Evolutionary conservation across 768 basidiomycete genomes (phyloP).

Genomic region (Mycena maculata): DNA sequence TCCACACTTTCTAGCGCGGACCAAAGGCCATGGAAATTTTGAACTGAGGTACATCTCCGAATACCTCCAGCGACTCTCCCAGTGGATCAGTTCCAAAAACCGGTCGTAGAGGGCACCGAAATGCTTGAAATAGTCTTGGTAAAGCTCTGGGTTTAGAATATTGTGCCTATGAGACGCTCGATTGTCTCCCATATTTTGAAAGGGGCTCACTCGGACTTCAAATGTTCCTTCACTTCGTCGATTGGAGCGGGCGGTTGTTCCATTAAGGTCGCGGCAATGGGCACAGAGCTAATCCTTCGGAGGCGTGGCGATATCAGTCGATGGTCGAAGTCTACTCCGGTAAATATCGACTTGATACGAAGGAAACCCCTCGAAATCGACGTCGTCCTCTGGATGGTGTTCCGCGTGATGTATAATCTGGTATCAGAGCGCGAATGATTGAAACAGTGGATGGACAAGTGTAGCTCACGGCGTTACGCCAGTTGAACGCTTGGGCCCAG

Average conservation of each 20-base stretch:
- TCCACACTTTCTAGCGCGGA: background rate
- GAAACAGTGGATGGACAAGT: background rate
- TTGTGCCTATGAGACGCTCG: background rate
- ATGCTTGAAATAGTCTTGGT: slow-evolving; percentile 7
- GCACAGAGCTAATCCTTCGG: slow-evolving; percentile 15
- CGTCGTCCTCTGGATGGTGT: background rate
- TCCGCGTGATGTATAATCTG: slow-evolving; percentile 18
- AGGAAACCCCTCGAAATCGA: slow-evolving; percentile 8
- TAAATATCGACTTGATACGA: background rate
- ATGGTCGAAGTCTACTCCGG: background rate
- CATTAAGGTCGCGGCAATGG: slow-evolving; percentile 6
- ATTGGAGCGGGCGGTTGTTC: slow-evolving; percentile 3
- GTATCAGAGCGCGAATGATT: background rate
- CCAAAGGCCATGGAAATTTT: background rate
- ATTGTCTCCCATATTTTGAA: background rate
- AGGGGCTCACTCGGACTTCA: background rate
- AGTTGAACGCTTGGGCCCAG: slow-evolving; percentile 7
- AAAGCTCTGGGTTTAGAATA: background rate
- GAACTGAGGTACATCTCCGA: slow-evolving; percentile 4
- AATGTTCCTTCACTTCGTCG: slow-evolving; percentile 14
- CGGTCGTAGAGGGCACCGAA: background rate
- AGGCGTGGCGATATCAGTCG: background rate
- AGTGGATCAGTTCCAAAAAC: slow-evolving; percentile 8
- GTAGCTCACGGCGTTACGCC: slow-evolving; percentile 12
- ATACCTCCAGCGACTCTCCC: slow-evolving; percentile 6